Conservation (phyloP, 371 early-diverging fungal genomes). For the Amoeboaphelidium protococcarum region DNA sequence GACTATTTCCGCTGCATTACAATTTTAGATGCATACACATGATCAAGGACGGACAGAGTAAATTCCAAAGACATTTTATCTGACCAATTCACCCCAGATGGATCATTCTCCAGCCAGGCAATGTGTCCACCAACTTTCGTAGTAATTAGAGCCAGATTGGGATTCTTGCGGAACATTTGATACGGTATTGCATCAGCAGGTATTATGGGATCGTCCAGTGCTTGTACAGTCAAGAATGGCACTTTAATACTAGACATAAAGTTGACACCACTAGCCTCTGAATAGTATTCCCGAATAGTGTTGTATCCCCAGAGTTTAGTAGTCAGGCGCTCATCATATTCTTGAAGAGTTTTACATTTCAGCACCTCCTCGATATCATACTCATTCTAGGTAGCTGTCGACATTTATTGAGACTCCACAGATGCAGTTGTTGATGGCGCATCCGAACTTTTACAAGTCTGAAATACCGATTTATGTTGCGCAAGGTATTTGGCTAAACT, state of each 20-base stretch:
- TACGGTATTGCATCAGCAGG: slow-evolving; percentile 36
- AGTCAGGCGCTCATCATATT: slow-evolving; percentile 4
- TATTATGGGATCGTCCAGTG: slow-evolving; percentile 79
- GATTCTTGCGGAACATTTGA: slow-evolving; percentile 41
- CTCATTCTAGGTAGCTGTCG: too few species aligned
- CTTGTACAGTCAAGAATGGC: slow-evolving; percentile 52
- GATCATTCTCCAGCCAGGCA: slow-evolving; percentile 56
- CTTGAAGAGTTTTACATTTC: slow-evolving; percentile 3
- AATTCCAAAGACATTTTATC: not conserved
- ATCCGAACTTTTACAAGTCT: too few species aligned
- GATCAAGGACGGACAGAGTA: not conserved
- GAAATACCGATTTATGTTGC: not conserved
- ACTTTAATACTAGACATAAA: slow-evolving; percentile 13
- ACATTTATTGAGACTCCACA: too few species aligned
- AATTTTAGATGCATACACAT: not conserved
- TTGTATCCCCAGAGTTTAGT: slow-evolving; percentile 2
- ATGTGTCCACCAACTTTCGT: slow-evolving; percentile 75
- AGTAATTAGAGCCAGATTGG: slow-evolving; percentile 54
- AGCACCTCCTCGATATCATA: not conserved
- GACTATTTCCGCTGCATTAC: too few species aligned
- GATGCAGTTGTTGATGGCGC: too few species aligned
- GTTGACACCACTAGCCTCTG: slow-evolving; percentile 5
- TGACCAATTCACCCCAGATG: not conserved
- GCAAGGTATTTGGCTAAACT: not conserved
- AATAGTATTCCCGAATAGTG: slow-evolving; percentile 7